These are phyloP conservation scores for Trichomonas gallinae DNA, from an alignment of 208 protist species.

Conservation along the genomic window DNA sequence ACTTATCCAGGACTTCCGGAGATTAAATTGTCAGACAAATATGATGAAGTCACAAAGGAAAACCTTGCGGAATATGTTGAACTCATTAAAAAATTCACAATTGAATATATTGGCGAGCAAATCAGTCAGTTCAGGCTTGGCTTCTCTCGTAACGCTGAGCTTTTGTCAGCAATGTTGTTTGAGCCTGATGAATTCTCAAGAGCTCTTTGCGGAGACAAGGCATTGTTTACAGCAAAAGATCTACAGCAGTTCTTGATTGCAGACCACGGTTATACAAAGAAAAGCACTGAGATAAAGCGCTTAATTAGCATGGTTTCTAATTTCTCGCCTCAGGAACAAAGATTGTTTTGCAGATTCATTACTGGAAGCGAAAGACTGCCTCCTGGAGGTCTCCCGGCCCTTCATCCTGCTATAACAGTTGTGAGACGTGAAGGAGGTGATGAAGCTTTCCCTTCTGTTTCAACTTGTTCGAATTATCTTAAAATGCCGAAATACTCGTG, in stretches of 20 bases:
- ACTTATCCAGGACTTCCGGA: slow-evolving; percentile 12
- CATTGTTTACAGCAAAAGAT: background rate
- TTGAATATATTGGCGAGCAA: background rate
- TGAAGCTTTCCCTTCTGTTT: background rate
- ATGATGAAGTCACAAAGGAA: background rate
- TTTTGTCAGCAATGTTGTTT: background rate
- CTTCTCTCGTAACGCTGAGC: background rate
- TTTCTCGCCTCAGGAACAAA: background rate
- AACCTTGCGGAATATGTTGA: background rate
- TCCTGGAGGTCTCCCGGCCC: background rate
- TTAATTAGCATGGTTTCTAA: background rate
- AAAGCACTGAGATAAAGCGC: background rate
- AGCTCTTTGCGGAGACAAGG: background rate
- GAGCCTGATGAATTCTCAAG: background rate
- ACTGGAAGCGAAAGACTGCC: background rate
- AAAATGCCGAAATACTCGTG: background rate
- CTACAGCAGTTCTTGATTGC: background rate
- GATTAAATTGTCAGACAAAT: background rate
- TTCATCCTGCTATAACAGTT: background rate
- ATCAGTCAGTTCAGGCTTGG: background rate
- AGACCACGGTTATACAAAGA: background rate
- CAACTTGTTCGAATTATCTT: background rate
- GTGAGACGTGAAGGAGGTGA: background rate
- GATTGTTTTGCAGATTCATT: background rate
- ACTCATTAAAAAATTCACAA: background rate